A percentile compares a stretch with the other conserved stretches of the same genome.
These are phyloP conservation scores for Casuarina equisetifolia DNA, from an alignment of 306 rosid genomes.

Conservation along the genomic window DNA sequence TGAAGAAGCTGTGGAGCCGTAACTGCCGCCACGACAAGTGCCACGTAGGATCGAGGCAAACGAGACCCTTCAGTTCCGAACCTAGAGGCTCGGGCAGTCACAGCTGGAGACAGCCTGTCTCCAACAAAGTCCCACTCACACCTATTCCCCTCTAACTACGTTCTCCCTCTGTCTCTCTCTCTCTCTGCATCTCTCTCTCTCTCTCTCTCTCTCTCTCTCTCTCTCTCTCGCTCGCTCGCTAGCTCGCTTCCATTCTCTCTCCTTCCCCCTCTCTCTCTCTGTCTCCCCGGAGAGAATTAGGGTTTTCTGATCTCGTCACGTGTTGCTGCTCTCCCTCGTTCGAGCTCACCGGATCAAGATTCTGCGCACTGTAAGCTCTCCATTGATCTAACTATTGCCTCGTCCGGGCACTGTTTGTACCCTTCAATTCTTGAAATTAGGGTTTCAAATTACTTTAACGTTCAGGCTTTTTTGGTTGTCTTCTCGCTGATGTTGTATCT, in stretches of 20 bases:
- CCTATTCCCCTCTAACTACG: slow-evolving; percentile 55
- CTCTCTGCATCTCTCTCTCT: slow-evolving; percentile 14
- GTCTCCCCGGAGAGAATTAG: slow-evolving; percentile 31
- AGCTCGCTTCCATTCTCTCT: not conserved
- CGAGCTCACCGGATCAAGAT: slow-evolving; percentile 55
- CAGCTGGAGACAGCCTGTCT: slow-evolving; percentile 99
- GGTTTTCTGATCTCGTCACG: slow-evolving; percentile 51
- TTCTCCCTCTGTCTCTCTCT: slow-evolving; percentile 30
- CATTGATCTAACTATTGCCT: slow-evolving; percentile 25
- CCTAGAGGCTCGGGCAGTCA: slow-evolving; percentile 56
- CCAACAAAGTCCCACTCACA: slow-evolving; percentile 99
- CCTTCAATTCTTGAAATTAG: not conserved
- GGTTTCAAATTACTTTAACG: not conserved
- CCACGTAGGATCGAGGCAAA: slow-evolving; percentile 69
- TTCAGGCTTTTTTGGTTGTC: not conserved
- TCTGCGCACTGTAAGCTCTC: slow-evolving; percentile 50
- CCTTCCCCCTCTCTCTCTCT: not conserved
- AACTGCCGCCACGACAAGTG: slow-evolving; percentile 61
- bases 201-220: slow-evolving; percentile 2
- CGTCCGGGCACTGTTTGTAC: slow-evolving; percentile 8
- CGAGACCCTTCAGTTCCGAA: slow-evolving; percentile 47
- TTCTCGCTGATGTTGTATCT: not conserved
- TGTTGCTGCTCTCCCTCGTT: slow-evolving; percentile 6
- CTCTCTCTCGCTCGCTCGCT: not conserved
- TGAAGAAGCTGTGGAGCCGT: slow-evolving; percentile 6